A percentile compares a stretch with the other conserved stretches of the same genome.
phyloP scores from a whole-genome alignment of 2,329 filamentous ascomycete species.

The Neopestalotiopsis rosae region DNA sequence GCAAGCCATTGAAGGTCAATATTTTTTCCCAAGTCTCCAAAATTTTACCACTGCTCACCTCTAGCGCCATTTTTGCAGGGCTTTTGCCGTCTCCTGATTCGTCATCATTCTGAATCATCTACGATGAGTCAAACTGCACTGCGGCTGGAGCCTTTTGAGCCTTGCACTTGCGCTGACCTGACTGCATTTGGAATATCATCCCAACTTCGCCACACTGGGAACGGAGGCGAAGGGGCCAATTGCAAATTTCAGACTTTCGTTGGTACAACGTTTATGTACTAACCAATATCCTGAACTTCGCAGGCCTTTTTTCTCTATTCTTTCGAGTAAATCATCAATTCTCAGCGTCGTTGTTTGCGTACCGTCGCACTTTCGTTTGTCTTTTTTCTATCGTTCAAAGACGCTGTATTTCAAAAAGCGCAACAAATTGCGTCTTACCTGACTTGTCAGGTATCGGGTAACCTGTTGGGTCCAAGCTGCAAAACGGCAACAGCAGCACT shows the following conservation, averaged over 20 bases:
- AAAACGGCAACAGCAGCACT: neutral
- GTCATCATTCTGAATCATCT: conserved; percentile 18
- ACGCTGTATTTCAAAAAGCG: conserved; percentile 56
- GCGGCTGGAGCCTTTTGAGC: neutral
- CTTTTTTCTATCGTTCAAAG: conserved; percentile 38
- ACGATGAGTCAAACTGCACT: conserved; percentile 15
- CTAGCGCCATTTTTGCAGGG: no score
- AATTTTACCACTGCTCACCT: no score
- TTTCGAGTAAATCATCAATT: neutral
- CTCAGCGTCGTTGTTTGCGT: neutral
- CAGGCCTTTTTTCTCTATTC: neutral
- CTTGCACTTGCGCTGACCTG: neutral
- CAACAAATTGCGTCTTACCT: conserved; percentile 25
- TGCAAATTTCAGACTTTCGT: neutral
- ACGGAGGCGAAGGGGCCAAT: neutral
- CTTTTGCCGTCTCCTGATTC: neutral
- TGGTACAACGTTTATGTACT: neutral
- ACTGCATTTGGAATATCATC: neutral
- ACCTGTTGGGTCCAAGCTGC: neutral
- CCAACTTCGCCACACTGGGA: conserved; percentile 12
- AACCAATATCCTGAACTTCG: neutral
- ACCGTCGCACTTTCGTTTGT: neutral
- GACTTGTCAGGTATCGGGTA: no score
- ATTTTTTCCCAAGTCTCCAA: no score
- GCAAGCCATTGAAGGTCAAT: no score